Evolutionary conservation across 768 basidiomycete genomes (phyloP).

Genomic region (Rhodosporidiobolus odoratus): DNA sequence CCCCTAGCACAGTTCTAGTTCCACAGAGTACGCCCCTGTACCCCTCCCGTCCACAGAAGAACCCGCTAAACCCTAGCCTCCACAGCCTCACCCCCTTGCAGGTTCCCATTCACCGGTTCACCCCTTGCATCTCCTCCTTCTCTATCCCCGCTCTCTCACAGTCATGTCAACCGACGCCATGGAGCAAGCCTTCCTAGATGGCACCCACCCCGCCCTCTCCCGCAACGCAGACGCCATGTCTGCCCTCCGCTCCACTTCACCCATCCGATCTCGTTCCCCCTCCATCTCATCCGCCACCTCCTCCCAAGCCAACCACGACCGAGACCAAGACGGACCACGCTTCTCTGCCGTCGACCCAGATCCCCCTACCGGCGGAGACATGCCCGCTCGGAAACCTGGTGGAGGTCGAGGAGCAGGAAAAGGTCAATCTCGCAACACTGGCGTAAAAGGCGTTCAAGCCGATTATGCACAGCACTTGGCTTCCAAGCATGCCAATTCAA

Average conservation of each 20-base stretch:
- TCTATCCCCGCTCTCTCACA: neutral
- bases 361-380: slow-evolving; percentile 3
- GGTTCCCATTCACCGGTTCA: neutral
- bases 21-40: neutral
- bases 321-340: neutral
- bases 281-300: neutral
- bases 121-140: neutral
- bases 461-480: slow-evolving; percentile 34
- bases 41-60: neutral
- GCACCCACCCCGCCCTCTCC: slow-evolving; percentile 35
- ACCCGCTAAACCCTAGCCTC: neutral
- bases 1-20: no score
- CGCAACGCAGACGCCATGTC: slow-evolving; percentile 26
- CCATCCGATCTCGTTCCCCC: slow-evolving; percentile 8
- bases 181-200: slow-evolving; percentile 37
- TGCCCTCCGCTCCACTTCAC: slow-evolving; percentile 25
- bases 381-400: neutral
- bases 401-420: slow-evolving; percentile 1
- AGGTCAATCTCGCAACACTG: slow-evolving; percentile 33
- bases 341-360: slow-evolving; percentile 25
- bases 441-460: slow-evolving; percentile 42
- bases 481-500: neutral
- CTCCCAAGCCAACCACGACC: neutral
- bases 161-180: slow-evolving; percentile 1
- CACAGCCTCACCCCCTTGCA: neutral